These are phyloP conservation scores for Fusarium nanum DNA, from an alignment of 2,329 filamentous ascomycete species.

Conservation along the genomic window DNA sequence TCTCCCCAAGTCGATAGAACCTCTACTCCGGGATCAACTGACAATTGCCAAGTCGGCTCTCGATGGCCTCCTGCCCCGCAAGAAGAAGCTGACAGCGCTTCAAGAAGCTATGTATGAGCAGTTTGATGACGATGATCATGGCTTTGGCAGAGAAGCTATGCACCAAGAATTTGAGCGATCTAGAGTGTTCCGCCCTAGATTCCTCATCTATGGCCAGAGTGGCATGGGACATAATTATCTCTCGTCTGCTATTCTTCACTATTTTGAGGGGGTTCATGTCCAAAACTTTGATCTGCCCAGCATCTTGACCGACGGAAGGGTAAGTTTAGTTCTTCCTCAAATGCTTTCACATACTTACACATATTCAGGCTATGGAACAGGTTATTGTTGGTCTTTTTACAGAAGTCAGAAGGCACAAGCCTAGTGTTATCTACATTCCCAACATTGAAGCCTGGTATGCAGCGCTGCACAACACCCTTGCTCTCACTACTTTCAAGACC, in stretches of 20 bases:
- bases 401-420: slow-evolving; percentile 93
- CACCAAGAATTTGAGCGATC: slow-evolving; percentile 85
- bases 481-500: slow-evolving; percentile 83
- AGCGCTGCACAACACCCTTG: slow-evolving; percentile 69
- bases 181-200: slow-evolving; percentile 86
- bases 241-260: slow-evolving; percentile 84
- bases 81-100: slow-evolving; percentile 87
- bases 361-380: slow-evolving; percentile 77
- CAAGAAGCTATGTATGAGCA: slow-evolving; percentile 95
- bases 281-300: slow-evolving; percentile 94
- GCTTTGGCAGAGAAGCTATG: slow-evolving; percentile 84
- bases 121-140: slow-evolving; percentile 82
- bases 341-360: slow-evolving; percentile 34
- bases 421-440: slow-evolving; percentile 94
- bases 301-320: slow-evolving; percentile 84
- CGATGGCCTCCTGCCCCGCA: slow-evolving; percentile 82
- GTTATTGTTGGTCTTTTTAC: slow-evolving; percentile 91
- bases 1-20: slow-evolving; percentile 82
- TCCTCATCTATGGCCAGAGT: slow-evolving; percentile 82
- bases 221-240: slow-evolving; percentile 97
- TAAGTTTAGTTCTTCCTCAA: slow-evolving; percentile 54
- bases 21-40: slow-evolving; percentile 80
- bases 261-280: slow-evolving; percentile 93
- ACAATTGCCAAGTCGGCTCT: slow-evolving; percentile 74
- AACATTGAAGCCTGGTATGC: slow-evolving; percentile 89